phyloP scores from a whole-genome alignment of 164 flowering plant species.

The Liriodendron chinense region DNA sequence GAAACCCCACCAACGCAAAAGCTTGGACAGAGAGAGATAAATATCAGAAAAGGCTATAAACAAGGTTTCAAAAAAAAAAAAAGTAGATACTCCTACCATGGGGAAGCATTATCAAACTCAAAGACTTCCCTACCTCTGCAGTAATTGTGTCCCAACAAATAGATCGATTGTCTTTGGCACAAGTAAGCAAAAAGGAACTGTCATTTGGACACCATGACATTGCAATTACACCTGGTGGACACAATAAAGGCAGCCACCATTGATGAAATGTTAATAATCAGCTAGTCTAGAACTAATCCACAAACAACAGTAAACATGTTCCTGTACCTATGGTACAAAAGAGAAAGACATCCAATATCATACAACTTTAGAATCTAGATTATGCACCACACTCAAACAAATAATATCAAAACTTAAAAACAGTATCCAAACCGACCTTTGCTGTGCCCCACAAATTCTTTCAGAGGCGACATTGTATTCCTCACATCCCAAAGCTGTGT shows the following conservation, averaged over 20 bases:
- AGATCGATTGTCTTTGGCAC: slow-evolving; percentile 95
- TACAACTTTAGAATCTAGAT: not conserved
- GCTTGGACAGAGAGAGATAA: too few species aligned
- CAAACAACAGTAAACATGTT: not conserved
- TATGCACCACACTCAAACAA: not conserved
- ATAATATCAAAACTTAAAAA: not conserved
- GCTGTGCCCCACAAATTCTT: slow-evolving; percentile 89
- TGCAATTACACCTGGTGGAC: slow-evolving; percentile 79
- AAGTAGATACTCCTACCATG: not conserved
- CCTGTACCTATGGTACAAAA: not conserved
- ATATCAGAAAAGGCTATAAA: not conserved
- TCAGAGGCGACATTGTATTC: slow-evolving; percentile 72
- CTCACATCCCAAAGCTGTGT: slow-evolving; percentile 97
- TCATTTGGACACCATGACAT: slow-evolving; percentile 98
- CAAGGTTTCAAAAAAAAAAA: not conserved
- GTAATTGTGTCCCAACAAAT: slow-evolving; percentile 90
- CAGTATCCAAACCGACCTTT: slow-evolving; percentile 48
- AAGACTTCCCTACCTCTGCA: slow-evolving; percentile 56
- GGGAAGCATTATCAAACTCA: not conserved
- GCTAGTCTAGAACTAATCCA: not conserved
- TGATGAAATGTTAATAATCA: too few species aligned
- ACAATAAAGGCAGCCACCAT: not conserved
- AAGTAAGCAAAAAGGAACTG: slow-evolving; percentile 86
- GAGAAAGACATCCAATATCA: not conserved
- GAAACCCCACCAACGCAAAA: too few species aligned